Evolutionary conservation across 2,329 filamentous ascomycete species (phyloP).

Genomic region (Scytalidium lignicola): DNA sequence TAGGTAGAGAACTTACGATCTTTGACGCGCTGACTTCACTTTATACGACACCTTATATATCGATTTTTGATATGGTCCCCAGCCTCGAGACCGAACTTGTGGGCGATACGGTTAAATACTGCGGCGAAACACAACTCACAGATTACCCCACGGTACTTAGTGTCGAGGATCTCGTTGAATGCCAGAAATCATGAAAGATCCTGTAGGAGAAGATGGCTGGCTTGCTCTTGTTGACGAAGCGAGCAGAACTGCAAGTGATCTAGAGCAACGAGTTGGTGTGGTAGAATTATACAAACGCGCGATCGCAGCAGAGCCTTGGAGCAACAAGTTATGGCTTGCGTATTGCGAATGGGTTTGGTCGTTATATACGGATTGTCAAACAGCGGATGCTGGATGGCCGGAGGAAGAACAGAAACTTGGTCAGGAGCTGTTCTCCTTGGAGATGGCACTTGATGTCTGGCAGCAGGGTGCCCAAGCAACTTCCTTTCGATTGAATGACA

Average conservation of each 20-base stretch:
- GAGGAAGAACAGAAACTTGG: constrained; percentile 66
- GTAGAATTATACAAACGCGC: constrained; percentile 70
- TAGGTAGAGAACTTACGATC: not conserved
- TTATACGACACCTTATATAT: not conserved
- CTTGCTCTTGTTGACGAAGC: constrained; percentile 72
- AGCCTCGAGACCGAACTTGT: not conserved
- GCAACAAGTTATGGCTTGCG: constrained; percentile 67
- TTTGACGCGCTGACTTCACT: not conserved
- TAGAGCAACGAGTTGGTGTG: constrained; percentile 63
- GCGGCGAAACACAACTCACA: not conserved
- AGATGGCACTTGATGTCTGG: constrained; percentile 63
- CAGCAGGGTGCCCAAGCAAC: constrained; percentile 67
- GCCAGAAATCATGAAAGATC: constrained; percentile 30
- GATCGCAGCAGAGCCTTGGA: constrained; percentile 65
- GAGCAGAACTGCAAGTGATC: constrained; percentile 50
- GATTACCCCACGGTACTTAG: not conserved
- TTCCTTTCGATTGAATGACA: constrained; percentile 70
- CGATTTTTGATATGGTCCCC: not conserved
- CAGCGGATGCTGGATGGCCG: constrained; percentile 49
- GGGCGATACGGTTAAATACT: not conserved
- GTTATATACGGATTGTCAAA: constrained; percentile 61
- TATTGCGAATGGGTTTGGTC: constrained; percentile 76
- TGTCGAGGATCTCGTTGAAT: not conserved
- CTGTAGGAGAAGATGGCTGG: constrained; percentile 74
- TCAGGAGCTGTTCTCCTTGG: constrained; percentile 66